phyloP scores from a whole-genome alignment of 2,329 filamentous ascomycete genomes.

The Corinectria fuckeliana region DNA sequence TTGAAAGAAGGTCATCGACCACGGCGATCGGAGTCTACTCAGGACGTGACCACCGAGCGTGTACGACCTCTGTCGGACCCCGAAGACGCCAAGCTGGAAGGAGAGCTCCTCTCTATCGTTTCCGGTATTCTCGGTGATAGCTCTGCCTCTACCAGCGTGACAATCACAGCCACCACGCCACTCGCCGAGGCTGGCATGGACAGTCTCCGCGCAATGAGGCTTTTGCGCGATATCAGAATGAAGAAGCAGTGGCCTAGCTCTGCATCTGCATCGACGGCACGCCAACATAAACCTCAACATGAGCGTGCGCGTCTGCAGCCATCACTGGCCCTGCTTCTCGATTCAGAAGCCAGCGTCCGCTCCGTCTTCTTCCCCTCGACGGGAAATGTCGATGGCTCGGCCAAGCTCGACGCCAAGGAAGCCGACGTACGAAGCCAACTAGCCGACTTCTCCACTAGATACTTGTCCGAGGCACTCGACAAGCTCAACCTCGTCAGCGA shows the following conservation, averaged over 20 bases:
- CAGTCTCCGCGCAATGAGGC: background rate
- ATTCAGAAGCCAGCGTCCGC: background rate
- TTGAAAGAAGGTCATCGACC: background rate
- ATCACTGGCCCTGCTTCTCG: background rate
- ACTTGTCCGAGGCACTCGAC: background rate
- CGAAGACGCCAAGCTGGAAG: background rate
- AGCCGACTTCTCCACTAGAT: background rate
- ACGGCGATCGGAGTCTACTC: background rate
- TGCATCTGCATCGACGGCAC: background rate
- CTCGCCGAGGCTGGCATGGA: background rate
- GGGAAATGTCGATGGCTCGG: background rate
- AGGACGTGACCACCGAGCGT: background rate
- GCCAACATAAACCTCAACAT: too few relatives aligned
- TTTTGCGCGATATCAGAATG: background rate
- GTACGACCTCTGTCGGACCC: background rate
- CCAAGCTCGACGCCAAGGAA: too few relatives aligned
- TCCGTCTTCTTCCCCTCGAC: background rate
- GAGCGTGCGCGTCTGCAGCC: background rate
- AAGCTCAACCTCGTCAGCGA: background rate
- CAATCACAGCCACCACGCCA: background rate
- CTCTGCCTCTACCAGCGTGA: background rate
- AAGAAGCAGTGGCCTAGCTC: background rate
- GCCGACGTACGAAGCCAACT: background rate
- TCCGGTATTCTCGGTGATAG: background rate
- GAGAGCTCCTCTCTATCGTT: background rate